Base-by-base conservation (phyloP, 179 eudicot species). In the Drosera spatulata region DNA sequence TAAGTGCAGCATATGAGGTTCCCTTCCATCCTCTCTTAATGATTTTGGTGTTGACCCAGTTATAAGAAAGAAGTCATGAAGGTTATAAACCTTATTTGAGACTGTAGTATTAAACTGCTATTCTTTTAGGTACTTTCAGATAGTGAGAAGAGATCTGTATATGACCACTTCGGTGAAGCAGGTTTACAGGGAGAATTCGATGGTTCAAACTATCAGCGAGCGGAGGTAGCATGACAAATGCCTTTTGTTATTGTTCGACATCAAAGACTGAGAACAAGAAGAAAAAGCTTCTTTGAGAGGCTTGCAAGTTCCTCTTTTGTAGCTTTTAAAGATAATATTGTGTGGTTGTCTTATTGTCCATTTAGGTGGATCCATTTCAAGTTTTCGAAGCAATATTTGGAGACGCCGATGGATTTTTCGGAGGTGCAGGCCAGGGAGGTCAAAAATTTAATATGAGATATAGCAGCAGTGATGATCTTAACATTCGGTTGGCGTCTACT, bases 1-100 rank as follows among this genome's bases (percentile, higher is more conserved):
- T 91, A 53, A 80, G 85, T 75, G 95, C 97, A 70, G 97, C 97
- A 56, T 87, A 91, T 74, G 95, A 91, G 97, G 97, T 91, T 81
- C 10, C 56, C 39, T 54, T 50, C 65, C 42, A n/a, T n/a, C n/a
- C n/a, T n/a, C n/a, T n/a, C n/a, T n/a, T n/a, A n/a, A 38, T 54
- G 3, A 10, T 50, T 33, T 55, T 4, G n/a, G n/a, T n/a, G n/a
- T n/a, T n/a, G n/a, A n/a, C n/a, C n/a, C n/a, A n/a, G n/a, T n/a
- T n/a, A n/a, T n/a, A n/a, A n/a, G n/a, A n/a, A n/a, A n/a, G n/a
- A n/a, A n/a, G n/a, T n/a, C n/a, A n/a, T n/a, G n/a, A n/a, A n/a
- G n/a, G n/a, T n/a, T n/a, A n/a, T n/a, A n/a, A n/a, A n/a, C n/a
- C n/a, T n/a, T n/a, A n/a, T n/a, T n/a, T n/a, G n/a, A n/a, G n/a